Evolutionary conservation across 2,329 filamentous ascomycete species (phyloP).

Genomic region (Neocucurbitaria cava): DNA sequence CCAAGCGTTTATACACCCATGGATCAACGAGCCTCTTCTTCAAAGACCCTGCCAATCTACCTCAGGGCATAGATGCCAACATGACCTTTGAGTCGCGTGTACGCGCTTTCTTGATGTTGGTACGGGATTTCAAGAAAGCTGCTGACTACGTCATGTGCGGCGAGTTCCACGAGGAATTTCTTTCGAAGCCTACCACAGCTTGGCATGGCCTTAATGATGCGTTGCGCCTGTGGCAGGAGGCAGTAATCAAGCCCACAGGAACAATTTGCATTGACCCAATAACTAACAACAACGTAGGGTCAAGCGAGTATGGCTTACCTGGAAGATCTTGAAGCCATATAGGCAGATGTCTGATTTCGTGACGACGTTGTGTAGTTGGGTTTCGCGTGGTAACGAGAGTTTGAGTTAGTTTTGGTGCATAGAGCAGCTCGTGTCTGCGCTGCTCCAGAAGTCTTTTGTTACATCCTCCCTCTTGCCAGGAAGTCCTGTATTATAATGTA

Average conservation of each 20-base stretch:
- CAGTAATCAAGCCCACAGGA: not conserved
- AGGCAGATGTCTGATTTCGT: no score
- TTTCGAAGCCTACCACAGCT: not conserved
- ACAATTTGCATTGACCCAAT: no score
- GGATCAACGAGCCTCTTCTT: not conserved
- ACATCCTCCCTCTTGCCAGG: no score
- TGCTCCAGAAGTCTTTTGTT: no score
- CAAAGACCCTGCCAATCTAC: not conserved
- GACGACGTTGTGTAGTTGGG: no score
- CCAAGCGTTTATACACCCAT: not conserved
- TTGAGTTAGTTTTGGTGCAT: no score
- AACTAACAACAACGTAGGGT: no score
- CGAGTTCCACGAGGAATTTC: not conserved
- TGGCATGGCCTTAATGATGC: not conserved
- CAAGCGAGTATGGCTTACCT: not conserved
- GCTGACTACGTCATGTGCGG: not conserved
- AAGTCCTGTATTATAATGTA: no score
- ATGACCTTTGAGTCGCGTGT: not conserved
- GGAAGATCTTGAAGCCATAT: no score
- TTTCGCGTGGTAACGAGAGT: no score
- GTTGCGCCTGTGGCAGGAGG: not conserved
- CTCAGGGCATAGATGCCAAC: not conserved
- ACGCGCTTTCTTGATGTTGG: not conserved
- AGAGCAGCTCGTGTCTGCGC: no score
- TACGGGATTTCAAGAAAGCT: not conserved